Evolutionary conservation across 2,329 filamentous ascomycete species (phyloP).

Genomic region (Cadophora sp.): DNA sequence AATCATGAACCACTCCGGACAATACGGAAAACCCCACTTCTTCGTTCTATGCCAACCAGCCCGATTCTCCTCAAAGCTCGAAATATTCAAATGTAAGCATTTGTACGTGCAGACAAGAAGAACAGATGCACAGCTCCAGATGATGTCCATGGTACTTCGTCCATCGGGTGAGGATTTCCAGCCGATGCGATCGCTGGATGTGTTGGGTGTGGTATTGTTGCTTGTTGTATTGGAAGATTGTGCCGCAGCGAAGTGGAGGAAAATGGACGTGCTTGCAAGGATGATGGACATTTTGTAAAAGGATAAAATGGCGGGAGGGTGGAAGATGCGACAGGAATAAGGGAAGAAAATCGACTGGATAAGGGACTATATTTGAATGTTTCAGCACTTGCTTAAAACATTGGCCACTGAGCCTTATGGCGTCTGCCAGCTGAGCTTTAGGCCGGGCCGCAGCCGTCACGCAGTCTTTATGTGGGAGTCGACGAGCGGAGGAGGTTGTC

Average conservation of each 20-base stretch:
- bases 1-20: not conserved
- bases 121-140: slow-evolving; percentile 1
- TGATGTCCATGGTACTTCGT: slow-evolving; percentile 7
- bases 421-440: not conserved
- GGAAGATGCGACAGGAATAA: too few species aligned
- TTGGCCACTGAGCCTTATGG: not conserved
- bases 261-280: not conserved
- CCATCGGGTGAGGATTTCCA: slow-evolving; percentile 6
- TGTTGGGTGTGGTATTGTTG: not conserved
- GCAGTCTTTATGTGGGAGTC: not conserved
- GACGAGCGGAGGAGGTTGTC: not conserved
- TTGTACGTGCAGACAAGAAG: slow-evolving; percentile 6
- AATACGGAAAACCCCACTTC: not conserved
- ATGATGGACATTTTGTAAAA: not conserved
- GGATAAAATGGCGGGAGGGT: too few species aligned
- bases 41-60: not conserved
- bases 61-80: slow-evolving; percentile 4
- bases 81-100: not conserved
- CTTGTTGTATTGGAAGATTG: not conserved
- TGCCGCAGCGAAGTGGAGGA: not conserved
- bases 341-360: not conserved
- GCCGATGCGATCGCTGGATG: not conserved
- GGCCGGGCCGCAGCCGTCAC: not conserved
- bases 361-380: not conserved
- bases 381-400: not conserved